Percentiles rank a stretch among this genome's conserved stretches.
Evolutionary conservation across 257 asterid species (phyloP).

Genomic region (Asclepias syriaca): DNA sequence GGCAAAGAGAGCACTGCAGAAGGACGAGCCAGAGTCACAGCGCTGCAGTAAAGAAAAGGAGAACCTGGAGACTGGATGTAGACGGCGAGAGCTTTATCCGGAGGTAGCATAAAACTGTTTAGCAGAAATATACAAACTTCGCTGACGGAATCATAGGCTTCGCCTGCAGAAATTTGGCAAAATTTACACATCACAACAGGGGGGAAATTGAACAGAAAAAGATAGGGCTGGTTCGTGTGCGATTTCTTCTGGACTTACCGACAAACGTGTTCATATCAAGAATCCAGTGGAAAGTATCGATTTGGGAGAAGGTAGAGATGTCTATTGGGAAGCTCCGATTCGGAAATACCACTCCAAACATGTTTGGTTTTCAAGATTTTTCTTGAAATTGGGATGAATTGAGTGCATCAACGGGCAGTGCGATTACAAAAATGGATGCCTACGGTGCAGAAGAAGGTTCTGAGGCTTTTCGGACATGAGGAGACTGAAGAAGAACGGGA

Average conservation of each 20-base stretch:
- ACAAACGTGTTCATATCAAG: conserved; percentile 97
- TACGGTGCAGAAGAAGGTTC: neutral
- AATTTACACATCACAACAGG: neutral
- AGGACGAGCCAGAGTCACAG: conserved; percentile 74
- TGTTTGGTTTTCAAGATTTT: conserved; percentile 13
- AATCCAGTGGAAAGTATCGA: conserved; percentile 86
- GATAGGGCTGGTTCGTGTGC: neutral
- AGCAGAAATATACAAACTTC: conserved; percentile 86
- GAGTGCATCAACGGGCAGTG: neutral
- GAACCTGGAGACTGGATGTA: conserved; percentile 93
- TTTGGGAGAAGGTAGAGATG: conserved; percentile 87
- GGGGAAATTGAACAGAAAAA: neutral
- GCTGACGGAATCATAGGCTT: conserved; percentile 71
- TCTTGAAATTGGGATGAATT: neutral
- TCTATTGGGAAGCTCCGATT: conserved; percentile 94
- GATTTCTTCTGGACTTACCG: conserved; percentile 23
- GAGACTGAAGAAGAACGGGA: neutral
- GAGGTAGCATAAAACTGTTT: conserved; percentile 72
- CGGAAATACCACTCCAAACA: conserved; percentile 95
- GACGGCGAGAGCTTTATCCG: conserved; percentile 87
- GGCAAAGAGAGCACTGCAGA: conserved; percentile 85
- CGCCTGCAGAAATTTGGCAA: conserved; percentile 33
- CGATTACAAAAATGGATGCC: neutral
- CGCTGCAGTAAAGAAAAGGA: conserved; percentile 85
- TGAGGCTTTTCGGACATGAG: conserved; percentile 4